Base-by-base conservation (phyloP, 495 filamentous ascomycete genomes). In the Sporormia fimetaria region DNA sequence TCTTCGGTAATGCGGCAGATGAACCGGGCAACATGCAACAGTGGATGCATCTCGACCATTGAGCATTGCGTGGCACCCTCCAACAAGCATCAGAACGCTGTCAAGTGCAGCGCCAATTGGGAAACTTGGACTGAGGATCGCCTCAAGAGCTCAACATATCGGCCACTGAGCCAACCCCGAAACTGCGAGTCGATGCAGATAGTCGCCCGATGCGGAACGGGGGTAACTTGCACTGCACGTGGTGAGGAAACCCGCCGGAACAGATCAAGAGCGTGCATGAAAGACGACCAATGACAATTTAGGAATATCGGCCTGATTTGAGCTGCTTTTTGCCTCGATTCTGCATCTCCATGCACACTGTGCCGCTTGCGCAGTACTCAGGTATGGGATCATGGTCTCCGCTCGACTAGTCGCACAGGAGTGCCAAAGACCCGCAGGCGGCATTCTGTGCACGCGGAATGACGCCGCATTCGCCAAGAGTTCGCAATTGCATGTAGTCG, bases 1-100 rank as follows among this genome's bases (percentile, higher is more conserved):
- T 47, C 43, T 37, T 43, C 39, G 49, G 44, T 48, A 53, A 40
- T 26, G 39, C 43, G 49, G 49, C 44, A 40, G 39, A 21, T 30
- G 39, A 48, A 49, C 49, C 49, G 44, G 44, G 34, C 33, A 33
- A 40, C 15, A 39, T 6, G 14, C 3, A 14, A 32, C 30, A n/a
- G 16, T 25, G 28, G 29, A 31, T 11, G 5, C 6, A 6, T 40
- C 3, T 44, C 12, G 21, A 33, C 47, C 47, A 51, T 37, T 44
- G 35, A 45, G 36, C 9, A 11, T 1, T 16, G 6, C n/a, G 26
- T 31, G 6, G 30, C 40, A 24, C 40, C 47, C 47, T 37, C 47
- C 47, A 45, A 32, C n/a, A 40, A 32, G n/a, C n/a, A n/a, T 25
- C 30, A 45, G 17, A 40, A 48, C 26, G 2, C 23, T 11, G 25